Evolutionary conservation across 768 basidiomycete genomes (phyloP).

Genomic region (Calocera viscosa): DNA sequence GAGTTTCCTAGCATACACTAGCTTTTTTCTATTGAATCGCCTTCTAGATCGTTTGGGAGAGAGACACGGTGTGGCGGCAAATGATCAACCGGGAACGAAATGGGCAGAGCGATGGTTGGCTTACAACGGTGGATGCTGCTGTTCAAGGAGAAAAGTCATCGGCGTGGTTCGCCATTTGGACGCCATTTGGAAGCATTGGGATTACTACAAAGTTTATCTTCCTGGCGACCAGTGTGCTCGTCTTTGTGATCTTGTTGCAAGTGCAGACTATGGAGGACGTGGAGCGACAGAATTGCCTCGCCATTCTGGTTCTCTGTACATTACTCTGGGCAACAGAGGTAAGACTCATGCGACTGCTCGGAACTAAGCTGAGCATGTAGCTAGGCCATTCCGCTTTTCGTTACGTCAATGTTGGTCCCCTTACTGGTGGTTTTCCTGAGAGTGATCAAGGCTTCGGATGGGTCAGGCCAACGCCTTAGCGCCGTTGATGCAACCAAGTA

Average conservation of each 20-base stretch:
- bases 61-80: conserved; percentile 94
- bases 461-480: conserved; percentile 35
- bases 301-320: conserved; percentile 78
- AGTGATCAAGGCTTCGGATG: conserved; percentile 55
- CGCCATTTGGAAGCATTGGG: conserved; percentile 53
- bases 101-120: conserved; percentile 38
- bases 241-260: conserved; percentile 53
- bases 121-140: conserved; percentile 30
- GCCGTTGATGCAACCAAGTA: conserved; percentile 72
- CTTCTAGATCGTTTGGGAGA: conserved; percentile 74
- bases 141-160: conserved; percentile 23
- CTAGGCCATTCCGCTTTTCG: conserved; percentile 91
- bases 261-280: conserved; percentile 43
- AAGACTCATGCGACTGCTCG: neutral
- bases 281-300: conserved; percentile 81
- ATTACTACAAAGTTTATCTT: conserved; percentile 53
- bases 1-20: neutral
- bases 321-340: conserved; percentile 96
- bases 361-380: neutral
- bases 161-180: conserved; percentile 34
- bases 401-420: conserved; percentile 86
- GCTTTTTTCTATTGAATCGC: conserved; percentile 8
- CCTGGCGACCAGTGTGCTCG: conserved; percentile 41
- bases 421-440: conserved; percentile 73
- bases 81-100: conserved; percentile 78